These are phyloP conservation scores for Oxytropis ochrocephala DNA, from an alignment of 306 rosid species.

Conservation along the genomic window DNA sequence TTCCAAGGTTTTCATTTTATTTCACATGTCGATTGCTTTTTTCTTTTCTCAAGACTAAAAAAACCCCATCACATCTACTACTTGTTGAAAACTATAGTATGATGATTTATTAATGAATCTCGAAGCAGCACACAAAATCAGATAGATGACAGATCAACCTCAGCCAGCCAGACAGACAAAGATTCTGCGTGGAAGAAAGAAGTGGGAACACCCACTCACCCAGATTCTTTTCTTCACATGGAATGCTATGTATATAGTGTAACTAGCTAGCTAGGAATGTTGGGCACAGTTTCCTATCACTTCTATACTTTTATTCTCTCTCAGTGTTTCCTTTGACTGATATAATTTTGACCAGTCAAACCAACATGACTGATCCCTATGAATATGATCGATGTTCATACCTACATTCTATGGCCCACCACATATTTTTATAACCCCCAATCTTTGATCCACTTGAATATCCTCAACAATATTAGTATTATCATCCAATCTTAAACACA, in stretches of 20 bases:
- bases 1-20: too few species aligned
- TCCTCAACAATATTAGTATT: not conserved
- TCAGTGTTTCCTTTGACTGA: conserved; percentile 43
- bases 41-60: not conserved
- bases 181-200: conserved; percentile 26
- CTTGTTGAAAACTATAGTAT: not conserved
- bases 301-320: conserved; percentile 21
- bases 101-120: conserved; percentile 19
- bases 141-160: conserved; percentile 25
- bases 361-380: conserved; percentile 53
- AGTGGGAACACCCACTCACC: conserved; percentile 21
- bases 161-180: conserved; percentile 35
- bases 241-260: conserved; percentile 20
- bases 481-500: conserved; percentile 1
- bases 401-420: conserved; percentile 42
- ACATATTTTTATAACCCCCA: conserved; percentile 23
- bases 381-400: conserved; percentile 47
- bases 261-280: conserved; percentile 19
- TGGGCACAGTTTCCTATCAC: conserved; percentile 48
- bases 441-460: conserved; percentile 11
- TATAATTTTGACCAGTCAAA: conserved; percentile 60
- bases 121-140: conserved; percentile 19
- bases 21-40: not conserved
- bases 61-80: conserved; percentile 4
- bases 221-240: conserved; percentile 60